These are phyloP conservation scores for Saccharomyces uvarum DNA, from an alignment of 1,139 yeast genomes.

Conservation along the genomic window DNA sequence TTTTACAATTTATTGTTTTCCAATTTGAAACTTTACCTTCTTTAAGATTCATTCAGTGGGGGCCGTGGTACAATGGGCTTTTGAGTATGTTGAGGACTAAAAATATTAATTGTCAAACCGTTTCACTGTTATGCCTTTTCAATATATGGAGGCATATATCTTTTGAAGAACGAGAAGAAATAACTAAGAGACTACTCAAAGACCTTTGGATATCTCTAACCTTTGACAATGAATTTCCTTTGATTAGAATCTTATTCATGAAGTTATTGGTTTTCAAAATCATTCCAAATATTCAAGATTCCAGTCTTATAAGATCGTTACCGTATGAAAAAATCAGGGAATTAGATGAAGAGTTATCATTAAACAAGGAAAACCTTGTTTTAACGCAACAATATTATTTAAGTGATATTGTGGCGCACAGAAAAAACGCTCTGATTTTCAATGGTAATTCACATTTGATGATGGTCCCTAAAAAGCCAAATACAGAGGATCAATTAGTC, in stretches of 20 bases:
- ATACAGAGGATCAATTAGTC: constrained; percentile 8
- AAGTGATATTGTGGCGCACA: constrained; percentile 3
- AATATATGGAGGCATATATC: constrained; percentile 28
- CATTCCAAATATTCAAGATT: constrained; percentile 7
- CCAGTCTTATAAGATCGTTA: background rate
- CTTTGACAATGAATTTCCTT: constrained; percentile 17
- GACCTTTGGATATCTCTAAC: constrained; percentile 19
- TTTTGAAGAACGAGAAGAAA: background rate
- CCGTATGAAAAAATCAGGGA: constrained; percentile 4
- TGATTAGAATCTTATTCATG: constrained; percentile 18
- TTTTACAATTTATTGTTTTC: constrained; percentile 20
- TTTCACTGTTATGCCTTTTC: constrained; percentile 23
- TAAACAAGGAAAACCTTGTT: constrained; percentile 6
- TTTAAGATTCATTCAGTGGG: constrained; percentile 22
- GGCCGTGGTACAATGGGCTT: constrained; percentile 21
- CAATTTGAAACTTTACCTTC: constrained; percentile 14
- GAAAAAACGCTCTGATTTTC: constrained; percentile 6
- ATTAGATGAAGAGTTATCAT: constrained; percentile 7
- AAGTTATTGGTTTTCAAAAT: constrained; percentile 23
- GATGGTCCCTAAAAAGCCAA: constrained; percentile 1
- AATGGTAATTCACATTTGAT: constrained; percentile 12
- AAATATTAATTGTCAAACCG: constrained; percentile 23
- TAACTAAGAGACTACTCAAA: constrained; percentile 10
- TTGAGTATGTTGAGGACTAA: constrained; percentile 22
- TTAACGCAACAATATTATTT: background rate